These are phyloP conservation scores for Fusarium dimerum DNA, from an alignment of 2,329 filamentous ascomycete species.

Conservation along the genomic window DNA sequence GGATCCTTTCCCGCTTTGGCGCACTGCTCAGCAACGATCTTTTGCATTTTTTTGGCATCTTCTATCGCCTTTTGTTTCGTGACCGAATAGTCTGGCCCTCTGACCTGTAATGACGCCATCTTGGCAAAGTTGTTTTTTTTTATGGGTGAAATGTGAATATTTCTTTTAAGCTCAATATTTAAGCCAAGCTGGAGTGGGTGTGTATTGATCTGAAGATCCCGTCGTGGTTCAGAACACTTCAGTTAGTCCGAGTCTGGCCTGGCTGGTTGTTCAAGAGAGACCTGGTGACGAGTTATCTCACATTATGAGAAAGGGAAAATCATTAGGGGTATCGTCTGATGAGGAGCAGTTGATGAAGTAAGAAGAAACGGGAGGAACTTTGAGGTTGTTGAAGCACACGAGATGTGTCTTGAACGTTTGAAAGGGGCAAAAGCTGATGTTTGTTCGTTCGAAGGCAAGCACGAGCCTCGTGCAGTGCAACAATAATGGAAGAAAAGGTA, in stretches of 20 bases:
- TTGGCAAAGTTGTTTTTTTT: slow-evolving; percentile 13
- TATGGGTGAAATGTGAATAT: slow-evolving; percentile 9
- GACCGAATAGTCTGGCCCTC: slow-evolving; percentile 44
- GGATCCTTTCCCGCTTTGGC: slow-evolving; percentile 59
- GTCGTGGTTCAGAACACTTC: too few species aligned
- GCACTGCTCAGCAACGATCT: slow-evolving; percentile 62
- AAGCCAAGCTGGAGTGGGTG: not conserved
- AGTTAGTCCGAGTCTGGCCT: too few species aligned
- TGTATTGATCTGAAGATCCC: not conserved
- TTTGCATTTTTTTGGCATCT: slow-evolving; percentile 71
- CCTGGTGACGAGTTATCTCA: too few species aligned
- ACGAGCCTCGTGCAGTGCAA: not conserved
- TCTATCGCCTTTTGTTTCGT: slow-evolving; percentile 63
- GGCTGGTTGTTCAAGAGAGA: too few species aligned
- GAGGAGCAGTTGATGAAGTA: not conserved
- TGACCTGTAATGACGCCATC: slow-evolving; percentile 46
- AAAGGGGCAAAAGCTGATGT: slow-evolving; percentile 4
- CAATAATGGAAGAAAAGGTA: not conserved
- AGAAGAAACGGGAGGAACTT: not conserved
- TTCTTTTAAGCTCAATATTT: not conserved
- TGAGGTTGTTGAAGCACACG: not conserved
- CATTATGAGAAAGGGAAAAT: too few species aligned
- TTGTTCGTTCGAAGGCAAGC: not conserved
- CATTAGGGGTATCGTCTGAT: too few species aligned
- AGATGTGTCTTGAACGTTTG: not conserved